These are phyloP conservation scores for Tilletia setariae DNA, from an alignment of 1,284 basidiomycete species.

Conservation along the genomic window DNA sequence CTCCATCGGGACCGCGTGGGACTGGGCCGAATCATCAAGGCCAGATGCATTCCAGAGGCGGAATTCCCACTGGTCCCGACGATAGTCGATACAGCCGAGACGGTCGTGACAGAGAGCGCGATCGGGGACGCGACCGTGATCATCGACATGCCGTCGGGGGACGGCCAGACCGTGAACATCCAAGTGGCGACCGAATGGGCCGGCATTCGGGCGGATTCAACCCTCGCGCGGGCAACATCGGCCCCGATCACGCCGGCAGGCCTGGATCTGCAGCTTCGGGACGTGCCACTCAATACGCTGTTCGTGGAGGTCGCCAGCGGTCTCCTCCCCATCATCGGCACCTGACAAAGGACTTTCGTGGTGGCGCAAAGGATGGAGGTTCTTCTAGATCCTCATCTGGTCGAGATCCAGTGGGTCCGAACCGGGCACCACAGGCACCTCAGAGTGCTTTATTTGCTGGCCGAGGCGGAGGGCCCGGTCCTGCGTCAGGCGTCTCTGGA, in stretches of 20 bases:
- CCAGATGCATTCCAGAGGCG: too few relatives aligned
- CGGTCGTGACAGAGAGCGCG: neutral
- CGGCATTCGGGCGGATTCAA: too few relatives aligned
- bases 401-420: neutral
- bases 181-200: neutral
- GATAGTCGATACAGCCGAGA: constrained; percentile 1
- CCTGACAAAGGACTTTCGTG: neutral
- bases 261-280: too few relatives aligned
- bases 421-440: neutral
- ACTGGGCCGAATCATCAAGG: neutral
- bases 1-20: constrained; percentile 1
- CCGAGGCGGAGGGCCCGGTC: neutral
- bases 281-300: too few relatives aligned
- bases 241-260: too few relatives aligned
- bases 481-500: neutral
- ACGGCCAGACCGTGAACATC: neutral
- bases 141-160: neutral
- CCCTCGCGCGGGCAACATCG: too few relatives aligned
- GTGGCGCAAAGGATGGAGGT: neutral
- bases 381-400: neutral
- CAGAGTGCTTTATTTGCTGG: constrained; percentile 6
- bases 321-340: neutral
- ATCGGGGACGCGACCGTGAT: constrained; percentile 3
- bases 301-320: neutral
- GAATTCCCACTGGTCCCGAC: too few relatives aligned